Base-by-base conservation (phyloP, 2,329 filamentous ascomycete genomes). In the Calonectria ilicicola region DNA sequence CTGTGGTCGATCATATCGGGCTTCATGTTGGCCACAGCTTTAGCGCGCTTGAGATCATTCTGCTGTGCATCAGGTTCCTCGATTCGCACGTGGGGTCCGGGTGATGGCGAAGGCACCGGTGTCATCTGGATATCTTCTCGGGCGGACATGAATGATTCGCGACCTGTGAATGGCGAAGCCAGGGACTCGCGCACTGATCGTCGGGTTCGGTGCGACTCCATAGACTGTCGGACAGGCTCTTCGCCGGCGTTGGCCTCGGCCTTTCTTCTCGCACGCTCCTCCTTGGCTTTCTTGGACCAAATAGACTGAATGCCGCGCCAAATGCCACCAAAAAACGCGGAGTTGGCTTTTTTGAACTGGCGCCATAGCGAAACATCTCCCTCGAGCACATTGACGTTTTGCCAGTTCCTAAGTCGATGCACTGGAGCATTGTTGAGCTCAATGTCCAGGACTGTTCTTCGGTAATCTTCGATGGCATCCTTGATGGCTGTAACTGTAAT, bases 381-480 rank as follows among this genome's bases (percentile, higher is more conserved):
- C 77, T 95, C 94, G 46, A 93, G 91, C 17, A 96, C 95, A 78
- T 99, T 99, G 78, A 98, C 95, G 79, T 99, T 99, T 77, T 93
- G 90, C 93, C 94, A 98, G 74, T 96, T 93, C 15, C 95, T 88
- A 23, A 99, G 87, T 72, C 96, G 92, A 84, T 99, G 96, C 12
- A 98, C 95, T 0, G 96, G 94, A 2, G 97, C 97, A 82, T 99
- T 98, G 85, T 99, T 99, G 74, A 99, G 89, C 80, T 98, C 94
- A 76, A 93, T 98, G 82, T 99, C 97, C 51, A 98, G 91, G 49
- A 95, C 88, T 0, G 96, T 98, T 84, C 97, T 90, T 78, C 97
- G 91, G 87, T 95, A 98, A 85, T 99, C 97, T 85, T 99, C 97
- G 75, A 98, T 93, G 21, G 93, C 97, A 82, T 99, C 97, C 84